Evolutionary conservation across 257 asterid genomes (phyloP), one percentile per base, ranked within the genome.

Genomic region (Petrea volubilis): DNA sequence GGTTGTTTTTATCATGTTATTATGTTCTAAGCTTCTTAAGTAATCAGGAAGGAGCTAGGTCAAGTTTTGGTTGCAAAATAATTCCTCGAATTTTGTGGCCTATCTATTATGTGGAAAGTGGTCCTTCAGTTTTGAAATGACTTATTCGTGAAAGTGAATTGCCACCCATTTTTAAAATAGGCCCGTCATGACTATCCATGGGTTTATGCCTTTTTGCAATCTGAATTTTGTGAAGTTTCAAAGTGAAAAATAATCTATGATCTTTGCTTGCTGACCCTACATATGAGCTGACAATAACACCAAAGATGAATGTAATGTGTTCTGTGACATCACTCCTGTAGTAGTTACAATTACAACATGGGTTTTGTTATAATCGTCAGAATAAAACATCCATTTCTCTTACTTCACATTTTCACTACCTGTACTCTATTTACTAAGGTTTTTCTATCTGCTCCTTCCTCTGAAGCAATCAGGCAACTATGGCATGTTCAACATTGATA

Each of bases 401-500:
- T 57, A 51, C 14, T 64, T 66, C 23, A 21, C 63, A 12, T 56
- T 40, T 36, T 20, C 29, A 29, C 2, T 17, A 23, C 23, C n/a
- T 36, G 25, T 73, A 10, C 68, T 53, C 38, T 38, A 70, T 40
- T 75, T 34, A 64, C 50, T 57, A 49, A 69, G n/a, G 7, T 61
- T 10, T 68, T 49, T 23, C 28, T 66, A 34, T 55, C 68, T 71
- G 25, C 71, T 31, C 33, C 53, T 52, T 66, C 72, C 28, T 67
- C 21, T 78, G 50, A 71, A 94, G 98, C 85, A 74, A 77, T 72
- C 87, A 64, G 84, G 70, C 74, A 70, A 60, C 60, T 62, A 53
- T 33, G 80, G 81, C 60, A 78, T 71, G 68, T 79, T 91, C 73
- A 60, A 86, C 79, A 90, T 91, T 53, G 91, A 90, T 78, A 76